Evolutionary conservation across 208 protist species (phyloP), one percentile per base, ranked within the genome.

Genomic region (Crithidia brevicula): DNA sequence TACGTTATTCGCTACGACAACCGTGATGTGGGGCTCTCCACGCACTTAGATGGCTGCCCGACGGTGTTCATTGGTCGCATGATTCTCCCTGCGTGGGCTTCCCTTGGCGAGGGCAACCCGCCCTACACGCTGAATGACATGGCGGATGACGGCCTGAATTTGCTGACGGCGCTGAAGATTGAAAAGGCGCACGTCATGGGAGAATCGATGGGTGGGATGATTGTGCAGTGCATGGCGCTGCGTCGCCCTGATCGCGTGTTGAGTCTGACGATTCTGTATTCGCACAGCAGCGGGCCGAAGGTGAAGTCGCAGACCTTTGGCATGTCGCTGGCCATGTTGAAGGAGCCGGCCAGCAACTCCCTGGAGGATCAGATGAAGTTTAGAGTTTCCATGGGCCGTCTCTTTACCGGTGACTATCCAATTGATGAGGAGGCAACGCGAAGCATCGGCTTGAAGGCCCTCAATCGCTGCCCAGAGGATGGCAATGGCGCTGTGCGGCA

Each of bases 1-100:
- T 89, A 83, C 50, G 85, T 95, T 1, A 72, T 95, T 8, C 72
- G 74, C 36, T 91, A 81, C 67, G 89, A 95, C 72, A 85, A 95
- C 63, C 84, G 86, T 31, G 89, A 92, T 59, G 69, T 81, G 11
- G 89, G 89, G 7, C 67, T 89, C 23, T 86, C 79, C 20, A 93
- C 89, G 5, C 82, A 83, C 66, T 36, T 91, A 2, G 68, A 83
- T 20, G 72, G 70, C 28, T 73, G 58, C 23, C n/a, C 72, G 11
- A 56, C 81, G 4, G 72, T 72, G 16, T 52, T 56, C 31, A 54
- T 92, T 15, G 10, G 69, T 3, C 81, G 85, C 13, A 74, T 89
- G 62, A 23, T 79, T 0, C 53, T 94, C 2, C 89, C 85, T 15
- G 11, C 30, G 33, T 84, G 74, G 67, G 43, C 82, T 11, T 86